A percentile compares a stretch with the other conserved stretches of the same genome.
These are phyloP conservation scores for Penicillium robsamsonii DNA, from an alignment of 495 filamentous ascomycete genomes.

Conservation along the genomic window DNA sequence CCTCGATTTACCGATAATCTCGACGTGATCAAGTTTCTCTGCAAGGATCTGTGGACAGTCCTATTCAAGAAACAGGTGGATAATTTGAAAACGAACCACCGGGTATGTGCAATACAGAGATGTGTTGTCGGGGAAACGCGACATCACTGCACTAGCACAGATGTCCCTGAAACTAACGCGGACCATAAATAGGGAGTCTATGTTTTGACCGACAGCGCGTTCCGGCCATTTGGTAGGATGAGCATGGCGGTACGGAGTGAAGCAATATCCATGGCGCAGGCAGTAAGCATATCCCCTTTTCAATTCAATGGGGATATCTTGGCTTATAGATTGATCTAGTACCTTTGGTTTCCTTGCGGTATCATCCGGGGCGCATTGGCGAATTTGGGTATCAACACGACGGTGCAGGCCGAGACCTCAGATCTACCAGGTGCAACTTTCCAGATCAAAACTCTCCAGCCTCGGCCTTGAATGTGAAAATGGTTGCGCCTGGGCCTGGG, in stretches of 20 bases:
- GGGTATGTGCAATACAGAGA: constrained; percentile 49
- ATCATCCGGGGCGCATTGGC: constrained; percentile 85
- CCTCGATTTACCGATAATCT: constrained; percentile 84
- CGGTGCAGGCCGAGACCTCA: constrained; percentile 80
- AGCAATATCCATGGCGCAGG: constrained; percentile 70
- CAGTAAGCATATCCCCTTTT: constrained; percentile 55
- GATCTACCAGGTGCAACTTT: constrained; percentile 89
- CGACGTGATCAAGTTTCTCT: constrained; percentile 95
- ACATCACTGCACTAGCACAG: not conserved
- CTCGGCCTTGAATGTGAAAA: constrained; percentile 45
- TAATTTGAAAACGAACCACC: constrained; percentile 97
- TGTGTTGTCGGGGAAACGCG: not conserved
- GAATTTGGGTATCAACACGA: constrained; percentile 85
- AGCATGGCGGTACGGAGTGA: constrained; percentile 70
- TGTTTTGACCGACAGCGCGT: constrained; percentile 90
- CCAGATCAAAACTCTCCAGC: constrained; percentile 83
- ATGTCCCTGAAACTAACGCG: constrained; percentile 6
- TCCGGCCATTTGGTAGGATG: constrained; percentile 86
- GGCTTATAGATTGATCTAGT: constrained; percentile 47
- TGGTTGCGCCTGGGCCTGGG: constrained; percentile 10
- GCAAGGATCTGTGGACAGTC: constrained; percentile 94
- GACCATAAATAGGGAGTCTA: constrained; percentile 70
- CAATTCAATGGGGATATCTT: not conserved
- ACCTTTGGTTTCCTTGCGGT: constrained; percentile 92
- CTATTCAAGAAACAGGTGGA: constrained; percentile 96